Evolutionary conservation across 148 eudicot species (phyloP).

Genomic region (Rhododendron ferrugineum): DNA sequence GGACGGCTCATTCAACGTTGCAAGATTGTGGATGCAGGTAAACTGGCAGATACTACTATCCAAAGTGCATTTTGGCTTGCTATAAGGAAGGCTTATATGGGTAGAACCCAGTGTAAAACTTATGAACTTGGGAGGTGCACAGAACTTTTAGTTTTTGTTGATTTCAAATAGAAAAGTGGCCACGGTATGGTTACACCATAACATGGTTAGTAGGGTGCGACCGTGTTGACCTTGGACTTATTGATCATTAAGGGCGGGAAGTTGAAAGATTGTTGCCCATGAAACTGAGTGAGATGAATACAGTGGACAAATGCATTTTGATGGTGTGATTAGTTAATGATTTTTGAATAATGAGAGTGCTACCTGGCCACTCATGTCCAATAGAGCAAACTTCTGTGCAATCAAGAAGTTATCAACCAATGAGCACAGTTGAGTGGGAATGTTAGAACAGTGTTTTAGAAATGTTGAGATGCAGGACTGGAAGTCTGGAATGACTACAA

Average conservation of each 20-base stretch:
- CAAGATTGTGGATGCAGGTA: not conserved
- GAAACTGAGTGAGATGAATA: not conserved
- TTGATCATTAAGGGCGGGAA: not conserved
- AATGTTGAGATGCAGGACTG: not conserved
- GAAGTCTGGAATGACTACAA: not conserved
- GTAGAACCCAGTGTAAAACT: not conserved
- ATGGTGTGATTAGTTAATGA: not conserved
- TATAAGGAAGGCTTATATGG: not conserved
- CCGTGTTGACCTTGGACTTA: not conserved
- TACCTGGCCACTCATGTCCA: not conserved
- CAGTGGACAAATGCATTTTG: not conserved
- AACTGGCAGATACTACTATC: slow-evolving; percentile 6
- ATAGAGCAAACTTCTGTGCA: slow-evolving; percentile 2
- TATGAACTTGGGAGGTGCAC: not conserved
- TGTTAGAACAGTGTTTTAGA: not conserved
- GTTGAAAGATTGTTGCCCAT: not conserved
- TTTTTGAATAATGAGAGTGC: not conserved
- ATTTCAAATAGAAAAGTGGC: not conserved
- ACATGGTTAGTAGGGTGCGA: not conserved
- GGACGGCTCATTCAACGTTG: not conserved
- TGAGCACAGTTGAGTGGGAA: not conserved
- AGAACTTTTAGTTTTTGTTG: not conserved
- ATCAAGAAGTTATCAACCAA: slow-evolving; percentile 2
- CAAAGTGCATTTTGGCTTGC: not conserved
- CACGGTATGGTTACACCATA: not conserved